Conservation (phyloP, 2,329 filamentous ascomycete species). For the Domatiomyces globalis region DNA sequence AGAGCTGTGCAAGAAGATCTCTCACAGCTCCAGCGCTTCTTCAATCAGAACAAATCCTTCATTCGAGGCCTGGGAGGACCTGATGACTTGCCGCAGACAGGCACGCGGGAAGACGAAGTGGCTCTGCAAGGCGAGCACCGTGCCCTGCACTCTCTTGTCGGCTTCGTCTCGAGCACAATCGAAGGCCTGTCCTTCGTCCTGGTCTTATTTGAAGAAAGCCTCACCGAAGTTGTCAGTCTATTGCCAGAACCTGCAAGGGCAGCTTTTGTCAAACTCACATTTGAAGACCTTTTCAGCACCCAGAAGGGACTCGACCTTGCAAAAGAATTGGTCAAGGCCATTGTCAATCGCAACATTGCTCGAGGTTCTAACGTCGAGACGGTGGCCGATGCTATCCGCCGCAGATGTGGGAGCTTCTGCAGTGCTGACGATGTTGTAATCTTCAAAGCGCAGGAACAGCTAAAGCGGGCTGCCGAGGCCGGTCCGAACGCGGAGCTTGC, state of each 20-base stretch:
- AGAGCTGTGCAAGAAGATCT: conserved; percentile 66
- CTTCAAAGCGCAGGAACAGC: conserved; percentile 92
- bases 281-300: conserved; percentile 73
- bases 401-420: conserved; percentile 92
- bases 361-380: conserved; percentile 96
- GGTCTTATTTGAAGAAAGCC: conserved; percentile 84
- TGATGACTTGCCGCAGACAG: conserved; percentile 62
- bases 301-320: conserved; percentile 71
- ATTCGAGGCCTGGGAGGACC: conserved; percentile 92
- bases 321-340: conserved; percentile 89
- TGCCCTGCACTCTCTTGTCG: conserved; percentile 71
- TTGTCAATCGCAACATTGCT: conserved; percentile 87
- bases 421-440: conserved; percentile 94
- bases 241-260: conserved; percentile 57
- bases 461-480: conserved; percentile 75
- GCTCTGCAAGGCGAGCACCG: conserved; percentile 89
- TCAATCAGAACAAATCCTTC: conserved; percentile 73
- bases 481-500: conserved; percentile 60
- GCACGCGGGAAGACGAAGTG: conserved; percentile 77
- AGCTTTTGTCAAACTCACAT: conserved; percentile 64
- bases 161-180: conserved; percentile 76
- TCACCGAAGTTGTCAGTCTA: conserved; percentile 70
- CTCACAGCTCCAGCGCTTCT: conserved; percentile 63
- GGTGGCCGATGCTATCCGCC: conserved; percentile 81
- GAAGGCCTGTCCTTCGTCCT: conserved; percentile 94